Evolutionary conservation across 176 grass and related monocot genomes (phyloP), one percentile per base, ranked within the genome.

Genomic region (Oryza officinalis): DNA sequence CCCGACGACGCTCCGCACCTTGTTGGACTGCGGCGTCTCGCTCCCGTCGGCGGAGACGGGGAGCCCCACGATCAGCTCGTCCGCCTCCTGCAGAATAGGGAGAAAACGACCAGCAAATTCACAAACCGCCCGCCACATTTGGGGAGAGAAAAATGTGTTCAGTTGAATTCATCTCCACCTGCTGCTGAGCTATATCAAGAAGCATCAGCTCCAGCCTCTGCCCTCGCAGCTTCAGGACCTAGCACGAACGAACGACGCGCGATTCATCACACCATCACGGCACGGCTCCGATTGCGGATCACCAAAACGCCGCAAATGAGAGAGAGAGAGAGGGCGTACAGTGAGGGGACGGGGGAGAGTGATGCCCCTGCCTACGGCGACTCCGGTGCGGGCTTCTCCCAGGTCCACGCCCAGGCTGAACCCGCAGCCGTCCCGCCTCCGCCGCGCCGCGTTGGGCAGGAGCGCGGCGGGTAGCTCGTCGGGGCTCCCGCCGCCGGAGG

Each of bases 361-460:
- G 78, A 94, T 86, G 11, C 86, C 87, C 72, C 72, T 89, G 63
- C 95, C 92, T 72, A 95, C 35, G 41, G 95, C 87, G 33, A 98
- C 43, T 49, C 92, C 95, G 3, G 92, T 98, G 71, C 88, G 84
- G 13, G 84, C 76, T 50, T 70, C 35, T 13, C 90, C 95, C 14
- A 98, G 84, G 77, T 97, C 92, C 10, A 97, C 72, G 71, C 95
- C 90, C 26, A 97, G 95, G 90, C 92, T 95, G 84, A 91, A 91
- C 25, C 95, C 92, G 45, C 87, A 82, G 10, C 88, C 88, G 63
- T 74, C 32, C 88, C 95, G 88, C 61, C 76, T 76, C n/a, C 72
- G 83, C n/a, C 88, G 92, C 40, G 85, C 88, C 65, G 90, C 92
- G 52, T 97, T 97, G 22, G 95, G 82, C 27, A 80, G 87, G 52